Evolutionary conservation across 139 green algal species (phyloP).

Genomic region (Asterochloris erici): DNA sequence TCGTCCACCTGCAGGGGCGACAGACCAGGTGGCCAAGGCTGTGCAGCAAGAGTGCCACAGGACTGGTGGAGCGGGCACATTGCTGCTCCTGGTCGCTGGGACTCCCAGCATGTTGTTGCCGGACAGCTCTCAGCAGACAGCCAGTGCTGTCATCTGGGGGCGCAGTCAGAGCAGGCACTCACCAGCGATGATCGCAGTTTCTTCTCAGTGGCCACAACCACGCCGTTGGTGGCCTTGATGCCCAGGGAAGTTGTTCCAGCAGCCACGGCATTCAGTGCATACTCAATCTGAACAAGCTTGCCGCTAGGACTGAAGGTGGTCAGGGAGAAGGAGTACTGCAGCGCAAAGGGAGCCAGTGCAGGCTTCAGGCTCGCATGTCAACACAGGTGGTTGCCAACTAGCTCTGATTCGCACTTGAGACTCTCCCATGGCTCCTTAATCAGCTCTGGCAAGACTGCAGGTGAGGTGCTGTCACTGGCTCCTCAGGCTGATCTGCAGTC

Average conservation of each 20-base stretch:
- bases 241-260: conserved; percentile 92
- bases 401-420: conserved; percentile 16
- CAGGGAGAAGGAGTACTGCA: conserved; percentile 91
- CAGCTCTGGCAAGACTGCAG: neutral
- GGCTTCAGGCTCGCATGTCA: neutral
- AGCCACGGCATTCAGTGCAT: conserved; percentile 93
- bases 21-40: too few relatives aligned
- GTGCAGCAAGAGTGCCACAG: neutral
- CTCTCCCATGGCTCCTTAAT: conserved; percentile 18
- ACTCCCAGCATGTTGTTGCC: too few relatives aligned
- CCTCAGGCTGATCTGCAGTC: neutral
- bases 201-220: conserved; percentile 99
- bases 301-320: conserved; percentile 98
- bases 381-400: neutral
- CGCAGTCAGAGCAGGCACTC: conserved; percentile 32
- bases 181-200: conserved; percentile 89
- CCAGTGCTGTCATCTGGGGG: too few relatives aligned
- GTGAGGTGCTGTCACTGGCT: neutral
- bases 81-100: too few relatives aligned
- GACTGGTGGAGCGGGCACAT: too few relatives aligned
- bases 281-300: conserved; percentile 98
- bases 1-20: conserved; percentile 54
- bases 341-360: neutral
- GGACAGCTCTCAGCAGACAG: too few relatives aligned
- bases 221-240: conserved; percentile 94